Evolutionary conservation across 2,329 filamentous ascomycete species (phyloP).

Genomic region (Pseudocercospora fijiensis): DNA sequence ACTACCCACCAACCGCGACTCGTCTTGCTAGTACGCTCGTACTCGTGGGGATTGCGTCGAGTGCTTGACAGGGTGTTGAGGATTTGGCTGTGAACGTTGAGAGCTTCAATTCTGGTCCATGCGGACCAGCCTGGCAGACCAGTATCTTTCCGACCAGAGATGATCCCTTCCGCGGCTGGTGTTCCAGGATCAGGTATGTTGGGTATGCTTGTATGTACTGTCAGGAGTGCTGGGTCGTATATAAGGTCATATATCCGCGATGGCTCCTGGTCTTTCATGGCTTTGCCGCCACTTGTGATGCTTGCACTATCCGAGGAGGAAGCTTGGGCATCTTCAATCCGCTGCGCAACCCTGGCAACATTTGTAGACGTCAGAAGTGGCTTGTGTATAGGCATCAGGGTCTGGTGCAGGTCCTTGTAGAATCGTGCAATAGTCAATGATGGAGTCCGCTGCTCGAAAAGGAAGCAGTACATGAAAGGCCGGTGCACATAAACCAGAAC

Average conservation of each 20-base stretch:
- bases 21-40: conserved; percentile 63
- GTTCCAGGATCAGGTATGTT: conserved; percentile 60
- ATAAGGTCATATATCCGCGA: conserved; percentile 59
- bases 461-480: conserved; percentile 75
- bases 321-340: conserved; percentile 40
- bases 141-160: conserved; percentile 18
- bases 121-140: conserved; percentile 26
- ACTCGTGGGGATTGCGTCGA: conserved; percentile 47
- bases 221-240: conserved; percentile 59
- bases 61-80: conserved; percentile 58
- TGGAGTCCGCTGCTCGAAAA: conserved; percentile 64
- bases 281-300: conserved; percentile 34
- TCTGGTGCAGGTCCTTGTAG: conserved; percentile 53
- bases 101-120: conserved; percentile 59
- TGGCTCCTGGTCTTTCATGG: conserved; percentile 22
- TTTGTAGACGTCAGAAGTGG: conserved; percentile 47
- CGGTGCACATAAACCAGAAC: conserved; percentile 70
- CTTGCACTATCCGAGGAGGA: conserved; percentile 35
- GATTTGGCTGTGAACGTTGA: conserved; percentile 62
- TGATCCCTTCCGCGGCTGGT: conserved; percentile 42
- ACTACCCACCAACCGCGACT: conserved; percentile 66
- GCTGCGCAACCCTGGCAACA: conserved; percentile 43
- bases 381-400: conserved; percentile 50
- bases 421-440: conserved; percentile 49
- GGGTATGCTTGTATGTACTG: conserved; percentile 61